Percentiles rank a stretch among this genome's conserved stretches.
Conservation (phyloP, 1,284 basidiomycete species). For the Clitocybe nebularis region DNA sequence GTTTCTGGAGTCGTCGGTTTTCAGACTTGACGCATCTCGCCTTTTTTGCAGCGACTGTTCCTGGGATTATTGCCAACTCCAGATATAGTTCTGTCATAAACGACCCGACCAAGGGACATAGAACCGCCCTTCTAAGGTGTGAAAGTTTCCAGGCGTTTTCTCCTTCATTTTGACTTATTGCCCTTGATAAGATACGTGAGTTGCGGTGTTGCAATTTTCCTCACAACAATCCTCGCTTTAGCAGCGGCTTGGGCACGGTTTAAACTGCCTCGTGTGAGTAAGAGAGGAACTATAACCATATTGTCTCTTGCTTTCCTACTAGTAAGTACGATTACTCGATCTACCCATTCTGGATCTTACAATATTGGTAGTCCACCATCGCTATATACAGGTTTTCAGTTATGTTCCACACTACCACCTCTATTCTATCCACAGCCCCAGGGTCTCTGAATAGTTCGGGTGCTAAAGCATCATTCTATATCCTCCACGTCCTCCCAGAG, state of each 20-base stretch:
- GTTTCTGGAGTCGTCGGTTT: conserved; percentile 19
- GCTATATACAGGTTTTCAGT: conserved; percentile 36
- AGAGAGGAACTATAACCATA: conserved; percentile 1
- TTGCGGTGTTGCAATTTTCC: conserved; percentile 18
- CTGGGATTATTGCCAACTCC: conserved; percentile 22
- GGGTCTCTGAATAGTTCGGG: conserved; percentile 30
- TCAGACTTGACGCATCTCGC: conserved; percentile 16
- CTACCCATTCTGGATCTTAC: background rate
- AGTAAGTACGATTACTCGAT: conserved; percentile 14
- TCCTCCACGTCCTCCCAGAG: conserved; percentile 41
- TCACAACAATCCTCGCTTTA: conserved; percentile 17
- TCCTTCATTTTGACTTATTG: background rate
- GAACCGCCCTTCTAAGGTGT: conserved; percentile 8
- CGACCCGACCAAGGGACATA: background rate
- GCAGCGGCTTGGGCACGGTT: conserved; percentile 19
- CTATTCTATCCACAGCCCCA: conserved; percentile 27
- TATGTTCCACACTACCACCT: conserved; percentile 30
- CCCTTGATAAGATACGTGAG: conserved; percentile 23
- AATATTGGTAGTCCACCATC: conserved; percentile 22
- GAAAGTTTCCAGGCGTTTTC: background rate
- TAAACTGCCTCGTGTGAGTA: conserved; percentile 20
- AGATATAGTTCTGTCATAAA: conserved; percentile 1
- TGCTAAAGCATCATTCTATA: conserved; percentile 39
- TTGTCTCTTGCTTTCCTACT: conserved; percentile 19
- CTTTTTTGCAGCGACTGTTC: conserved; percentile 23